Conservation (phyloP, 2,329 filamentous ascomycete species). For the Arthroderma sp. region DNA sequence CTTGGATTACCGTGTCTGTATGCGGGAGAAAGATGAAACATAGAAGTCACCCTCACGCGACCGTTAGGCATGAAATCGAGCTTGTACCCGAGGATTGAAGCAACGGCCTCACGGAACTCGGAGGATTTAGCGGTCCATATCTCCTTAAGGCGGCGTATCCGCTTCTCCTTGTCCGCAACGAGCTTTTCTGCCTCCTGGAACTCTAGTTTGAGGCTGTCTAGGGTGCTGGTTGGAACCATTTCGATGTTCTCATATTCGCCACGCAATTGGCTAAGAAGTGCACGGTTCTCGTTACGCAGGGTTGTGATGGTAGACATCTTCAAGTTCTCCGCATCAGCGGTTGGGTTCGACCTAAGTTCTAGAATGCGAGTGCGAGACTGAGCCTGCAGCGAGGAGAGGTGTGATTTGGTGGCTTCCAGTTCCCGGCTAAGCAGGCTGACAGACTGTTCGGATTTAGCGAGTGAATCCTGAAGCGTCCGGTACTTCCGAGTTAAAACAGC, state of each 20-base stretch:
- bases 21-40: slow-evolving; percentile 57
- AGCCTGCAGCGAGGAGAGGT: slow-evolving; percentile 54
- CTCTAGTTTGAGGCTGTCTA: slow-evolving; percentile 63
- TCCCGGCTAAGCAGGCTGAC: slow-evolving; percentile 62
- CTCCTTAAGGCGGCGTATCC: slow-evolving; percentile 72
- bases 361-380: slow-evolving; percentile 69
- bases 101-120: slow-evolving; percentile 92
- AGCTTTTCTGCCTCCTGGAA: slow-evolving; percentile 58
- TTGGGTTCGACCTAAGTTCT: slow-evolving; percentile 83
- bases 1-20: slow-evolving; percentile 32
- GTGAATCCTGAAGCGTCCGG: slow-evolving; percentile 67
- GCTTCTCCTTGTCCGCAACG: slow-evolving; percentile 61
- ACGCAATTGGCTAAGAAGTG: slow-evolving; percentile 61
- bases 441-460: slow-evolving; percentile 56
- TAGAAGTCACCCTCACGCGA: slow-evolving; percentile 78
- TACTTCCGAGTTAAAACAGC: slow-evolving; percentile 80
- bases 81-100: slow-evolving; percentile 83
- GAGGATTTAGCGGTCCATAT: slow-evolving; percentile 84
- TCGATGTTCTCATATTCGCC: slow-evolving; percentile 37
- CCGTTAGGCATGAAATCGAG: slow-evolving; percentile 95
- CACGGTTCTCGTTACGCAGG: slow-evolving; percentile 70
- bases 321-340: slow-evolving; percentile 68
- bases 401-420: slow-evolving; percentile 56
- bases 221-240: slow-evolving; percentile 61
- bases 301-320: slow-evolving; percentile 67